These are phyloP conservation scores for Lichtheimia ornata DNA, from an alignment of 371 early-diverging fungal genomes.

Conservation along the genomic window DNA sequence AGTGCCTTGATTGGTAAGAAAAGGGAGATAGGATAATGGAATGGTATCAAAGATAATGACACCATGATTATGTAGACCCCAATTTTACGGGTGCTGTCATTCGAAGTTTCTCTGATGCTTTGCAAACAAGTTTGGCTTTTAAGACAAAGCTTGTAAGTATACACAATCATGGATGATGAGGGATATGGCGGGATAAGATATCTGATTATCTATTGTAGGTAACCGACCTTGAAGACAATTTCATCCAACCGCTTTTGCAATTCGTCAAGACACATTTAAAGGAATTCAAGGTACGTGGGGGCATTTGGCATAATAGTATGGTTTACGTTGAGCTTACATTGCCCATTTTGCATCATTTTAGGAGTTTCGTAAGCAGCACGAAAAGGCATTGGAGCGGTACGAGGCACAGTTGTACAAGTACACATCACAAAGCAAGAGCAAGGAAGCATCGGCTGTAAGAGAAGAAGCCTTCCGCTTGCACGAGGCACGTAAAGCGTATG, in stretches of 20 bases:
- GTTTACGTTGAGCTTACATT: too few species aligned
- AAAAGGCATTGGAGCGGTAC: slow-evolving; percentile 63
- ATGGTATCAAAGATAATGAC: not conserved
- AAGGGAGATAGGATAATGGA: not conserved
- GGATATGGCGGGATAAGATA: slow-evolving; percentile 10
- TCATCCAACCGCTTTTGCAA: slow-evolving; percentile 60
- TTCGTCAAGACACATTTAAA: slow-evolving; percentile 63
- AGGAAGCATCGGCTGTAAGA: slow-evolving; percentile 65
- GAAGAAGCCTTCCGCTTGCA: slow-evolving; percentile 73
- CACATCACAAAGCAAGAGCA: slow-evolving; percentile 57
- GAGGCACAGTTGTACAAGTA: slow-evolving; percentile 66
- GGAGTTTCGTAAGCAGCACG: slow-evolving; percentile 60
- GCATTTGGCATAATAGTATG: not conserved
- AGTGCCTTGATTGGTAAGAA: slow-evolving; percentile 43
- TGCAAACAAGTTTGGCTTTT: slow-evolving; percentile 56
- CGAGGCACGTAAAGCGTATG: slow-evolving; percentile 67
- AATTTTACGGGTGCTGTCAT: slow-evolving; percentile 51
- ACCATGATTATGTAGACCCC: slow-evolving; percentile 26
- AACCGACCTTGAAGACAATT: slow-evolving; percentile 59
- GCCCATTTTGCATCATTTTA: slow-evolving; percentile 4
- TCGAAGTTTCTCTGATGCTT: slow-evolving; percentile 52
- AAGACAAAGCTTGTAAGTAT: slow-evolving; percentile 56
- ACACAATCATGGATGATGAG: slow-evolving; percentile 16
- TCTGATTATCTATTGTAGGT: slow-evolving; percentile 32
- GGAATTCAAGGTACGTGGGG: slow-evolving; percentile 17